Evolutionary conservation across 208 protist genomes (phyloP).

Genomic region (Trypanosoma cruzi): DNA sequence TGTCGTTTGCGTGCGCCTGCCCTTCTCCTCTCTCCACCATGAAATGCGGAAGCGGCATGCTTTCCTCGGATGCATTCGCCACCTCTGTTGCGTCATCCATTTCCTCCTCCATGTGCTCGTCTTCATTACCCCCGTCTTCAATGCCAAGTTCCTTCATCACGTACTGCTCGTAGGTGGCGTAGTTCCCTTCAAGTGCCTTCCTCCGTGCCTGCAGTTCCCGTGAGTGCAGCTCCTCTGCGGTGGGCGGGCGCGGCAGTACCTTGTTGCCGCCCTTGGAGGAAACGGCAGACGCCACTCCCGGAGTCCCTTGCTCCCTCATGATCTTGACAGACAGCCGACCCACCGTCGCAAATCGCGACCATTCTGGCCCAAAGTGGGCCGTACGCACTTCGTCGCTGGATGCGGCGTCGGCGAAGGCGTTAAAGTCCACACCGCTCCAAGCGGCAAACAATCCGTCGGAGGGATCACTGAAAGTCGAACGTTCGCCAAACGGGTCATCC

Average conservation of each 20-base stretch:
- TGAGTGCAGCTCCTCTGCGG: conserved; percentile 55
- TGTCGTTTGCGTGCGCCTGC: background rate
- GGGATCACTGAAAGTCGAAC: conserved; percentile 61
- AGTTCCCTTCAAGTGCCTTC: conserved; percentile 61
- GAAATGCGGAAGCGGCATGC: conserved; percentile 60
- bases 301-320: conserved; percentile 41
- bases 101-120: conserved; percentile 9
- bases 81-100: conserved; percentile 21
- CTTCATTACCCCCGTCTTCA: background rate
- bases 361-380: conserved; percentile 82
- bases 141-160: conserved; percentile 47
- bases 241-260: background rate
- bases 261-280: background rate
- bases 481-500: conserved; percentile 83
- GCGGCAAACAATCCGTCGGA: conserved; percentile 63
- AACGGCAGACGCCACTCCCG: background rate
- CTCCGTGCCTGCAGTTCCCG: conserved; percentile 40
- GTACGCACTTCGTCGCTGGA: conserved; percentile 63
- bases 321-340: conserved; percentile 63
- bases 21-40: conserved; percentile 17
- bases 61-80: conserved; percentile 32
- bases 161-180: conserved; percentile 71
- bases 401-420: conserved; percentile 66
- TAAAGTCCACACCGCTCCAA: conserved; percentile 70
- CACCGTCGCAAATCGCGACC: conserved; percentile 72